Evolutionary conservation across 2,329 filamentous ascomycete genomes (phyloP), one percentile per base, ranked within the genome.

Genomic region (Paradendryphiella salina): DNA sequence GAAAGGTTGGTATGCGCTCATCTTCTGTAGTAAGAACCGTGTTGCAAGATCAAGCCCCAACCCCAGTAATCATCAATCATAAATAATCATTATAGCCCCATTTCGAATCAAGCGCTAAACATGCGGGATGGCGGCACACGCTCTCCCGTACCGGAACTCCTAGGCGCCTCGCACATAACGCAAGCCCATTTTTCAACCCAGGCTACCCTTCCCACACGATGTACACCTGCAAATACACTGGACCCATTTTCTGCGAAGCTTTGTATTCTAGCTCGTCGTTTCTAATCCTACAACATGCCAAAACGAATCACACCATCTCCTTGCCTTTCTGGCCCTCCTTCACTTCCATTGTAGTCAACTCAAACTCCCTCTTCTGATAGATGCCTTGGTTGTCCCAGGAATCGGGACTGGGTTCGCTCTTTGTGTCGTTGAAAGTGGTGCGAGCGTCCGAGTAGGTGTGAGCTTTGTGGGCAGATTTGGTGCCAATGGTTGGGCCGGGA

Each of bases 331-430:
- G 45, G 8, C 39, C 23, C 21, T 49, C 23, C 21, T 49, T 52
- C 17, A 50, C 46, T 37, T 64, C 60, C 41, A 65, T 50, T 1
- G 49, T 60, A 7, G 60, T 64, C 36, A 65, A 29, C 36, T 65
- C 63, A 29, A 65, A 65, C 14, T 65, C 63, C 14, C 49, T 57
- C 20, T 61, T 64, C n/a, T 59, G 59, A 35, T 58, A 64, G 35
- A 65, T 65, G 14, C 63, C 63, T 33, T 62, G 61, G 20, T 50
- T 60, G 17, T 64, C 63, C 63, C 63, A 65, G 2, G 61, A 63
- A 21, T 65, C 63, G 11, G 47, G 15, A 13, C 5, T 23, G 5
- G 39, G 33, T 2, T 64, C 60, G 23, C 29, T 59, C 39, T 48
- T 57, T 15, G 17, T 59, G 6, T 63, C 57, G 28, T 47, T 50